Conservation (phyloP, 345 rosid genomes). For the Populus simonii region DNA sequence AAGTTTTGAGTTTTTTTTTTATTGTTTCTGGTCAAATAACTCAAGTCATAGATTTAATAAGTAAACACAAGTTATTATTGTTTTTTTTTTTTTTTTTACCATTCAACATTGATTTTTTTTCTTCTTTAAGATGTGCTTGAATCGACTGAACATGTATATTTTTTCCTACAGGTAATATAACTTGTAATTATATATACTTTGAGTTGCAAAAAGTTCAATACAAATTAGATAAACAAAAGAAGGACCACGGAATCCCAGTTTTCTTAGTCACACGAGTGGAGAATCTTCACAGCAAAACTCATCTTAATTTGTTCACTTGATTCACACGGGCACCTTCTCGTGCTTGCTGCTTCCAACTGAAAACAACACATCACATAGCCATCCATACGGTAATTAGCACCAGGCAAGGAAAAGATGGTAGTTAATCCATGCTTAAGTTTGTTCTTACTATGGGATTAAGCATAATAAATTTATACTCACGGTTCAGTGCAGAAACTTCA, state of each 20-base stretch:
- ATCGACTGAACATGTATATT: too few species aligned
- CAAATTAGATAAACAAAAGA: constrained; percentile 16
- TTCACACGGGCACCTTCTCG: constrained; percentile 19
- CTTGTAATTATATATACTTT: constrained; percentile 1
- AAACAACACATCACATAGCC: background rate
- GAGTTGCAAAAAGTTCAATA: constrained; percentile 23
- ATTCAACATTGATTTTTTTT: too few species aligned
- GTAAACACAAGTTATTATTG: too few species aligned
- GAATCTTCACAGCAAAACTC: constrained; percentile 22
- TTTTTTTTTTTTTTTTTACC: too few species aligned
- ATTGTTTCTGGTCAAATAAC: too few species aligned
- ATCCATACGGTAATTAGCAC: background rate
- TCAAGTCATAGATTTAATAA: rapidly evolving
- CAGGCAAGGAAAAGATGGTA: background rate
- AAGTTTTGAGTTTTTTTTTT: too few species aligned
- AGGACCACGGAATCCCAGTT: constrained; percentile 12
- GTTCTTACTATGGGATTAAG: too few species aligned
- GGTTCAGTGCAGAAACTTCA: constrained; percentile 48
- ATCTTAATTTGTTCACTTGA: background rate
- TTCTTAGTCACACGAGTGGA: constrained; percentile 20
- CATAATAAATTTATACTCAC: constrained; percentile 26
- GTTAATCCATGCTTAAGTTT: background rate
- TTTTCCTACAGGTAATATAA: too few species aligned
- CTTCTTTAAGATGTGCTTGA: too few species aligned
- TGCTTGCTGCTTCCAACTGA: constrained; percentile 48